Evolutionary conservation across 1,284 basidiomycete genomes (phyloP).

Genomic region (Pseudozyma sp.): DNA sequence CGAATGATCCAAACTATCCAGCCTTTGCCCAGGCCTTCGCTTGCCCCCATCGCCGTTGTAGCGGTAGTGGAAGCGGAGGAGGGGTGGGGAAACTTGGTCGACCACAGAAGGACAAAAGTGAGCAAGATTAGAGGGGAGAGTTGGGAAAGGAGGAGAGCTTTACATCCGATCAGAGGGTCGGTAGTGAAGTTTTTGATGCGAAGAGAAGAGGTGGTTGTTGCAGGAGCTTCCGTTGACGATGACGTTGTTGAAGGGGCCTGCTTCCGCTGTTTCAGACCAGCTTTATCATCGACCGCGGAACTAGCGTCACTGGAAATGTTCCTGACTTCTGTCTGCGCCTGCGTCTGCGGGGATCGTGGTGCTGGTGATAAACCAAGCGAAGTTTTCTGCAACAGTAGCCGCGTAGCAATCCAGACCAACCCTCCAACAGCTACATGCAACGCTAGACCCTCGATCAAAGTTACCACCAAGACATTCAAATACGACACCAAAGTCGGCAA

Average conservation of each 20-base stretch:
- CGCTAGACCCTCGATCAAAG: constrained; percentile 19
- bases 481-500: constrained; percentile 31
- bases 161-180: constrained; percentile 74
- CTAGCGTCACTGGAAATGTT: too few species aligned
- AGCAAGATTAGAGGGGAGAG: constrained; percentile 86
- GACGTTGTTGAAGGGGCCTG: not conserved
- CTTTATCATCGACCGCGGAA: too few species aligned
- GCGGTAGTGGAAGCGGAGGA: not conserved
- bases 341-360: not conserved
- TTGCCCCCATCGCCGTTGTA: too few species aligned
- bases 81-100: constrained; percentile 66
- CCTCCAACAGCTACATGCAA: constrained; percentile 16
- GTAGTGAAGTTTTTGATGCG: not conserved
- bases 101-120: constrained; percentile 85
- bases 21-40: not conserved
- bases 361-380: not conserved
- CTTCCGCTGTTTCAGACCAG: not conserved
- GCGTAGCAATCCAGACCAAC: constrained; percentile 2
- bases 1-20: constrained; percentile 68
- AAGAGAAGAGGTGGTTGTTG: not conserved
- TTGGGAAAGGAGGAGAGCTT: constrained; percentile 86
- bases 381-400: not conserved
- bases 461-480: constrained; percentile 25
- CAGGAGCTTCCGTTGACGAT: not conserved
- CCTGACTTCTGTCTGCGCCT: too few species aligned